Conservation (phyloP, 108 stramenopile genomes). For the Cyclotella sp. region DNA sequence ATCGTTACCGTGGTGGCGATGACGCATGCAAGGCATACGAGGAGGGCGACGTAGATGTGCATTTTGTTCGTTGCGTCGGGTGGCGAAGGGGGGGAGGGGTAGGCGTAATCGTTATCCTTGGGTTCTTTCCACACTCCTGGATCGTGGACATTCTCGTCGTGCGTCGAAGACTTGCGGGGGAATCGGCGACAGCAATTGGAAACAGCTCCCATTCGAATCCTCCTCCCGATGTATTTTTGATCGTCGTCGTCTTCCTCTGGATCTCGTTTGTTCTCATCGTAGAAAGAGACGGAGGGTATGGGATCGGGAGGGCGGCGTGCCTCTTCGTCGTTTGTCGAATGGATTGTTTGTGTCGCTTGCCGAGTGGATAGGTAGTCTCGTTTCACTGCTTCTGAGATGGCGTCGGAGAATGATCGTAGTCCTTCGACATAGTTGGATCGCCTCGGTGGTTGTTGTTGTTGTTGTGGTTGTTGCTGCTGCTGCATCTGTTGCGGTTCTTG, state of each 20-base stretch:
- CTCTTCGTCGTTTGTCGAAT: too few species aligned
- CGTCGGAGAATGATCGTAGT: neutral
- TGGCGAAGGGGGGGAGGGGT: neutral
- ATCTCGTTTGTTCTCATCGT: conserved; percentile 7
- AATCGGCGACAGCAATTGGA: neutral
- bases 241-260: conserved; percentile 18
- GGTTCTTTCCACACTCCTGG: neutral
- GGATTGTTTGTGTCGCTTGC: too few species aligned
- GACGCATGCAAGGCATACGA: neutral
- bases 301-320: neutral
- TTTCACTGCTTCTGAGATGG: neutral
- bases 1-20: conserved; percentile 18
- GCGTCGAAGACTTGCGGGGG: neutral
- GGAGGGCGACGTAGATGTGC: neutral
- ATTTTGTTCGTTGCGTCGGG: neutral
- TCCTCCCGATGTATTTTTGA: conserved; percentile 17
- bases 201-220: neutral
- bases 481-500: neutral
- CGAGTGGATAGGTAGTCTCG: conserved; percentile 8
- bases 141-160: neutral
- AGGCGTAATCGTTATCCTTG: neutral
- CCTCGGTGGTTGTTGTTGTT: too few species aligned
- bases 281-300: neutral
- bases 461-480: too few species aligned
- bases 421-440: neutral